Conservation (phyloP, 208 protist species). For the Trypanosoma melophagium region DNA sequence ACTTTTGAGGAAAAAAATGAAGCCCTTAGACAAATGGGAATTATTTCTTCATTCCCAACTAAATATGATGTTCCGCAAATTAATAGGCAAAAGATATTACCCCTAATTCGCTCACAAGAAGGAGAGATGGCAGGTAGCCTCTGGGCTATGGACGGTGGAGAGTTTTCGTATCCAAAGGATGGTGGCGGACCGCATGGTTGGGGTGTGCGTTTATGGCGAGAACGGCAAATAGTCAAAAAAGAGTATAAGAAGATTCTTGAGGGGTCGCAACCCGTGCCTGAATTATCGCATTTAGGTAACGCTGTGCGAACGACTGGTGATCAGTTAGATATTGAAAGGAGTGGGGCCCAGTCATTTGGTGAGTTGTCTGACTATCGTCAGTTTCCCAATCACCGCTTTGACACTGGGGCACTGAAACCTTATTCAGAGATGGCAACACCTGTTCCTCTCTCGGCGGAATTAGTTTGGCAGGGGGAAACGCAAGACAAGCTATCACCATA, state of each 20-base stretch:
- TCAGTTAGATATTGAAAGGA: constrained; percentile 86
- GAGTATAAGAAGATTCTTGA: constrained; percentile 66
- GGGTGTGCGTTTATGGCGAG: constrained; percentile 85
- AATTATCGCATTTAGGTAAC: constrained; percentile 62
- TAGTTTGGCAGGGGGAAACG: constrained; percentile 79
- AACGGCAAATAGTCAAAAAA: constrained; percentile 68
- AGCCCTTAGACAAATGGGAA: constrained; percentile 76
- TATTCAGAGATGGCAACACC: constrained; percentile 58
- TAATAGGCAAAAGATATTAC: constrained; percentile 60
- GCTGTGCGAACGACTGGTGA: constrained; percentile 58
- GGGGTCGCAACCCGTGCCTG: constrained; percentile 37
- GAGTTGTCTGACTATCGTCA: constrained; percentile 72
- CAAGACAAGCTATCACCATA: constrained; percentile 73
- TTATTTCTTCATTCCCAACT: constrained; percentile 65
- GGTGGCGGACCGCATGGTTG: constrained; percentile 79
- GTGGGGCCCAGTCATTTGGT: constrained; percentile 50
- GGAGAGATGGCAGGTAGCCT: constrained; percentile 76
- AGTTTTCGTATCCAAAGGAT: constrained; percentile 84
- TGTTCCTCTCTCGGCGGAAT: constrained; percentile 65
- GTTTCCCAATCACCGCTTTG: constrained; percentile 72
- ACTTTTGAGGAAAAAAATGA: constrained; percentile 85
- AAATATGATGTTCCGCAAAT: constrained; percentile 59
- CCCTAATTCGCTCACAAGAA: constrained; percentile 57
- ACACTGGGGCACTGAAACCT: constrained; percentile 65
- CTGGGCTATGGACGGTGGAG: constrained; percentile 85